Conservation (phyloP, 2,329 filamentous ascomycete species). For the Penicillium psychrosexuale region DNA sequence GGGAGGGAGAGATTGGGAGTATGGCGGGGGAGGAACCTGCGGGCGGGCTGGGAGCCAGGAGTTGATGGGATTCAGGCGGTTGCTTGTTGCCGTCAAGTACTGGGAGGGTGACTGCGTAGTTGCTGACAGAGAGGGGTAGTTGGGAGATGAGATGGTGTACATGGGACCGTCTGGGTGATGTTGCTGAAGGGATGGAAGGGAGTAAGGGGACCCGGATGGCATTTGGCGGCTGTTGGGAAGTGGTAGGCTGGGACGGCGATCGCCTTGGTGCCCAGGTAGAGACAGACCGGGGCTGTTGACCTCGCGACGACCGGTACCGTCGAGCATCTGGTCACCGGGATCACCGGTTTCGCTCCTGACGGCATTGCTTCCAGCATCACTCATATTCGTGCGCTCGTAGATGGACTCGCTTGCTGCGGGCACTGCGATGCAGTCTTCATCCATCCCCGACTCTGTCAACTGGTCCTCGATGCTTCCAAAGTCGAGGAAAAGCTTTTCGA, state of each 20-base stretch:
- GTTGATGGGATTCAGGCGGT: slow-evolving; percentile 41
- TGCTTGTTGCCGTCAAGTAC: slow-evolving; percentile 27
- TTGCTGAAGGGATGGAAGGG: slow-evolving; percentile 35
- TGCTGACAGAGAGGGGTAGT: slow-evolving; percentile 30
- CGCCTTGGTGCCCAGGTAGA: slow-evolving; percentile 31
- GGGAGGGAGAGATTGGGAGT: slow-evolving; percentile 39
- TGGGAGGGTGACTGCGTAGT: slow-evolving; percentile 30
- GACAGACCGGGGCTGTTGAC: slow-evolving; percentile 39
- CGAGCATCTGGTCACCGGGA: slow-evolving; percentile 27
- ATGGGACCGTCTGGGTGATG: slow-evolving; percentile 33
- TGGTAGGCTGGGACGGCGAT: slow-evolving; percentile 40
- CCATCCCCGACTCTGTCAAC: slow-evolving; percentile 30
- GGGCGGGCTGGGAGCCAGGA: slow-evolving; percentile 36
- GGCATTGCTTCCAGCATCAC: slow-evolving; percentile 41
- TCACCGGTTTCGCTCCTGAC: slow-evolving; percentile 42
- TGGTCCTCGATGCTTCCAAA: slow-evolving; percentile 42
- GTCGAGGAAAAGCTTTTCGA: slow-evolving; percentile 43
- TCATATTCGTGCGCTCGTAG: slow-evolving; percentile 35
- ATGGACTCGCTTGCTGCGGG: slow-evolving; percentile 19
- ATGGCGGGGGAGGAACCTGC: slow-evolving; percentile 32
- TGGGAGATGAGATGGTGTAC: slow-evolving; percentile 33
- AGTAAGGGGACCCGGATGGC: slow-evolving; percentile 36
- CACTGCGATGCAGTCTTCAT: slow-evolving; percentile 33
- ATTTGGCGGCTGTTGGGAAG: slow-evolving; percentile 34
- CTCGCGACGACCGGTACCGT: slow-evolving; percentile 38